Conservation (phyloP, 2,329 filamentous ascomycete species). For the Curvularia verruculosa region DNA sequence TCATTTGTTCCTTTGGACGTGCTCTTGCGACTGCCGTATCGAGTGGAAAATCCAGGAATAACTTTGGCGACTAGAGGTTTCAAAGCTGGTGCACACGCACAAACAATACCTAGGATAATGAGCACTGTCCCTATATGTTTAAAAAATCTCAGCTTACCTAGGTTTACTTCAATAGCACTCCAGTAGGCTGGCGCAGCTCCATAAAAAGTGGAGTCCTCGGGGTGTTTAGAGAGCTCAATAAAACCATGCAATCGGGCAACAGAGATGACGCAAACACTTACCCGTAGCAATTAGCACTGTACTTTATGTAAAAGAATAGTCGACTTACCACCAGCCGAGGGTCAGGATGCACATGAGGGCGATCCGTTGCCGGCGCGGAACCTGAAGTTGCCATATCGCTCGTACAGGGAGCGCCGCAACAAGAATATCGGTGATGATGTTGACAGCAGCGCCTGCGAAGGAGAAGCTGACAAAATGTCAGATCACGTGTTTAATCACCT, state of each 20-base stretch:
- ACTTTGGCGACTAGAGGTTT: background rate
- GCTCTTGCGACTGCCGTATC: background rate
- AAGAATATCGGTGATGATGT: slow-evolving; percentile 1
- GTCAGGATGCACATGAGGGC: background rate
- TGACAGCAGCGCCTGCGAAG: background rate
- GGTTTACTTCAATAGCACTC: background rate
- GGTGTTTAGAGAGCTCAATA: background rate
- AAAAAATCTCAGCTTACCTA: background rate
- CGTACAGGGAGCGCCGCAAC: background rate
- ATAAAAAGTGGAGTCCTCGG: background rate
- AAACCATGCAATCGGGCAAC: background rate
- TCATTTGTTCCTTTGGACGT: background rate
- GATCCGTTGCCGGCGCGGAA: background rate
- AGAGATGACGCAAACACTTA: background rate
- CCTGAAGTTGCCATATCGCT: background rate
- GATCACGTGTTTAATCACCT: background rate
- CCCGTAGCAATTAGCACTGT: background rate
- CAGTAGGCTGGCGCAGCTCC: background rate
- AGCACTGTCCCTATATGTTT: background rate
- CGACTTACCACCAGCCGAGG: background rate
- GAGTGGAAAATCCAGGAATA: background rate
- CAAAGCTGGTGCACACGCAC: background rate
- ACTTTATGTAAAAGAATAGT: background rate
- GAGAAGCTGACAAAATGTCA: background rate
- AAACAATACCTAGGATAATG: background rate